Base-by-base conservation (phyloP, 345 rosid species). In the Physaria fendleri region DNA sequence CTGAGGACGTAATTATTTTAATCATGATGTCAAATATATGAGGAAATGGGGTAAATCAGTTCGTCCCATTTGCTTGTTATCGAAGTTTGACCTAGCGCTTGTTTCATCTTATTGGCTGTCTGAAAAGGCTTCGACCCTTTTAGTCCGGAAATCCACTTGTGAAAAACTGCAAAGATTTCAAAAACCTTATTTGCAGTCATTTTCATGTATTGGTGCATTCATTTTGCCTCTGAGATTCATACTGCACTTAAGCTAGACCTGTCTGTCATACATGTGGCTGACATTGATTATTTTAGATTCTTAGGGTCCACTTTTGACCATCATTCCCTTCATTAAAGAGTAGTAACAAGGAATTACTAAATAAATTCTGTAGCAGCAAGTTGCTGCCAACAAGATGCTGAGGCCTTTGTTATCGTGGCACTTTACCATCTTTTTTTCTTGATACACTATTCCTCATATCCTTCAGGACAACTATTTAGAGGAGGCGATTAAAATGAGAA, bases 401-500 rank as follows among this genome's bases (percentile, higher is more conserved):
- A n/a, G n/a, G 16, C 40, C 43, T 29, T 44, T 15, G 5, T 8
- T 27, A 27, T 24, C 2, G 18, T 60, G 37, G 48, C 27, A 7
- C 16, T 18, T 49, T 30, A 67, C 37, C 38, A 33, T 24, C 15
- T 52, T 23, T 32, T 43, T 32, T 56, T n/a, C n/a, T 29, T 63
- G 65, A 63, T 70, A 33, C 46, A 45, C n/a, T n/a, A n/a, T 56
- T 34, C 32, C 59, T 49, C 67, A 59, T 74, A 13, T 64, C 74
- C 17, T 63, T 15, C 66, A 89, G 99, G 99, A 93, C 62, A 93
- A 89, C 74, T 93, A 93, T 61, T 83, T 93, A 23, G 99, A 93
- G 74, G 99, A 93, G 74, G 99, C 99, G 73, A 77, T 93, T 80
- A 93, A 93, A 68, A 79, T 93, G 89, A 85, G 99, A 78, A 93